Evolutionary conservation across 192 early-diverging fungal species (phyloP), one percentile per base, ranked within the genome.

Genomic region (Podila clonocystis): DNA sequence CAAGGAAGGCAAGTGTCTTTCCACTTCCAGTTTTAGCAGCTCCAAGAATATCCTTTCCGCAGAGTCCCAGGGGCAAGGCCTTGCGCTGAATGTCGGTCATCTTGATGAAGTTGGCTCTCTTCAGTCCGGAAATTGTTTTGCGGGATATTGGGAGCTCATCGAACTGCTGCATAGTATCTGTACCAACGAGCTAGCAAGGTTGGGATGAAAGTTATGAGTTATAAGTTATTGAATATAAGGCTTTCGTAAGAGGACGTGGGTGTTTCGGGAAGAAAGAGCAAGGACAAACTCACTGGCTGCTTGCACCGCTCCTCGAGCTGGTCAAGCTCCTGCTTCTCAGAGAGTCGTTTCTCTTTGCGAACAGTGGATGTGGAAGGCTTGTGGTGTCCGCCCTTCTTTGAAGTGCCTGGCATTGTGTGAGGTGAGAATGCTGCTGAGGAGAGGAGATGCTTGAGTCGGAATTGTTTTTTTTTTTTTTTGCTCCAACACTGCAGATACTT

Each of bases 41-140:
- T 36, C 94, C 94, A 22, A 95, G 87, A 33, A 95, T 89, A 75
- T 95, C 94, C 58, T 89, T 87, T 50, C 87, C 87, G 11, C 87
- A 88, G 38, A 95, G 79, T 5, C 90, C 92, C 38, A 92, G 74
- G 22, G 92, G 90, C 52, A 95, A 78, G 8, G 93, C 89, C 68
- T 93, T 93, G 58, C 86, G 88, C 73, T 99, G 98, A 77, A 99
- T 96, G 59, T 96, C 95, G 3, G 98, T 99, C 92, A 96, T 92
- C 83, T 97, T 94, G 24, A 92, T 86, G 75, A 91, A 99, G 82
- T 96, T 94, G 26, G 96, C 90, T 45, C 91, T 87, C 59, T 87
- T 85, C 4, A 99, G 88, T 19, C 96, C 98, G 60, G 87, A 75
- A 24, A 86, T 63, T 6, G 93, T 94, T 67, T 86, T 87, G 33